phyloP scores from a whole-genome alignment of 164 flowering plant genomes.

The Umbellularia californica region DNA sequence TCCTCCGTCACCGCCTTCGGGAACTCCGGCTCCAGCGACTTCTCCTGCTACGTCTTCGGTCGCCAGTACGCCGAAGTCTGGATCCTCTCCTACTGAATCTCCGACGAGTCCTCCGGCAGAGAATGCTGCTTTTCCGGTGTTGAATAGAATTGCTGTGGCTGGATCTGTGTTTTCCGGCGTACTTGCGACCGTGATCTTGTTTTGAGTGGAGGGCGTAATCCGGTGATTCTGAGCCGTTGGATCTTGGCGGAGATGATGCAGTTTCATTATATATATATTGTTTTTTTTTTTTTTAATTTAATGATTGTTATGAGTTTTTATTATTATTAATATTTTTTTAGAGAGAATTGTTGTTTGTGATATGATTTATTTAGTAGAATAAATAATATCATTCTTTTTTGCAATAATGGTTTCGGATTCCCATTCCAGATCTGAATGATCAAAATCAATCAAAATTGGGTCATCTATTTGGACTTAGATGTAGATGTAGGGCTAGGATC shows the following conservation, averaged over 20 bases:
- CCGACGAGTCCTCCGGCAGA: background rate
- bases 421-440: no score
- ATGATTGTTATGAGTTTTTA: no score
- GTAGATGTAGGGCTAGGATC: no score
- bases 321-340: no score
- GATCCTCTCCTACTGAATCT: background rate
- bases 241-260: background rate
- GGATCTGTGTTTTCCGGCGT: constrained; percentile 1
- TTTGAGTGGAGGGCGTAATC: background rate
- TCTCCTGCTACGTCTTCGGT: background rate
- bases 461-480: no score
- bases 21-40: background rate
- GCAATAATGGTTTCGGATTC: no score
- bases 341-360: no score
- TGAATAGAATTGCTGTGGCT: constrained; percentile 1
- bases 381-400: no score
- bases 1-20: background rate
- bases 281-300: background rate
- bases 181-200: background rate
- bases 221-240: constrained; percentile 2
- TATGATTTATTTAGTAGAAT: no score
- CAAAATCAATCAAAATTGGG: no score
- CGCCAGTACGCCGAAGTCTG: background rate
- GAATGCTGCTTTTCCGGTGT: background rate
- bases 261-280: background rate